Conservation (phyloP, 352 stramenopile species). For the Pythium rishiriense region DNA sequence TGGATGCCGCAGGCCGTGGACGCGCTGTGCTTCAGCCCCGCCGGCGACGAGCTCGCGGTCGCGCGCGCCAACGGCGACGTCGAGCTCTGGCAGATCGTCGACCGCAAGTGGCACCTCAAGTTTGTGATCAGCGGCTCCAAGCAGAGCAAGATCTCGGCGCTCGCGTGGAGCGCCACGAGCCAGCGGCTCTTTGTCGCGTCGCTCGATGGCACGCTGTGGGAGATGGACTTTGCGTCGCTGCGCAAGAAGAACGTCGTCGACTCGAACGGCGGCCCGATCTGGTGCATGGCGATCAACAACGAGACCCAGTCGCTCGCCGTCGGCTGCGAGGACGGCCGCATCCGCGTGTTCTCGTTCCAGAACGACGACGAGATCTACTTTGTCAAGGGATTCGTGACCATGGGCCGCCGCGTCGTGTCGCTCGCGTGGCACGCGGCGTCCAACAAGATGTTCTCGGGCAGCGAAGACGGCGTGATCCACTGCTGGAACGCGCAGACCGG, state of each 20-base stretch:
- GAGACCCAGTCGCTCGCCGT: slow-evolving; percentile 65
- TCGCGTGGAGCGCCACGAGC: slow-evolving; percentile 47
- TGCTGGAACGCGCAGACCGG: slow-evolving; percentile 80
- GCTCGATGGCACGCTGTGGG: slow-evolving; percentile 76
- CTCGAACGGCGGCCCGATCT: slow-evolving; percentile 87
- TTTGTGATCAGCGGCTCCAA: slow-evolving; percentile 66
- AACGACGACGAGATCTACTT: slow-evolving; percentile 79
- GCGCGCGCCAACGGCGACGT: slow-evolving; percentile 79
- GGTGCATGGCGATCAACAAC: slow-evolving; percentile 82
- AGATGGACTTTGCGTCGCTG: slow-evolving; percentile 75
- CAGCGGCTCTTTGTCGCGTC: slow-evolving; percentile 68
- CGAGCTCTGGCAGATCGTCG: slow-evolving; percentile 67
- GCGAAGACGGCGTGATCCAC: slow-evolving; percentile 86
- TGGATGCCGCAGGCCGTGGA: slow-evolving; percentile 80
- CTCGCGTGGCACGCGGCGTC: slow-evolving; percentile 73
- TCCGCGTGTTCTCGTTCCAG: slow-evolving; percentile 85
- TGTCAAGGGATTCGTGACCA: slow-evolving; percentile 79
- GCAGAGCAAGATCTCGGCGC: slow-evolving; percentile 68
- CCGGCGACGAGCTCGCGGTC: slow-evolving; percentile 64
- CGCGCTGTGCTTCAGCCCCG: slow-evolving; percentile 56
- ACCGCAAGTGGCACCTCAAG: slow-evolving; percentile 70
- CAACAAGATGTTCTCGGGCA: slow-evolving; percentile 86
- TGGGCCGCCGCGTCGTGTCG: slow-evolving; percentile 74
- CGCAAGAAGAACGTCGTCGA: slow-evolving; percentile 80
- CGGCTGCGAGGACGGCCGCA: slow-evolving; percentile 89